Evolutionary conservation across 371 early-diverging fungal species (phyloP).

Genomic region (Rhizopus sp.): DNA sequence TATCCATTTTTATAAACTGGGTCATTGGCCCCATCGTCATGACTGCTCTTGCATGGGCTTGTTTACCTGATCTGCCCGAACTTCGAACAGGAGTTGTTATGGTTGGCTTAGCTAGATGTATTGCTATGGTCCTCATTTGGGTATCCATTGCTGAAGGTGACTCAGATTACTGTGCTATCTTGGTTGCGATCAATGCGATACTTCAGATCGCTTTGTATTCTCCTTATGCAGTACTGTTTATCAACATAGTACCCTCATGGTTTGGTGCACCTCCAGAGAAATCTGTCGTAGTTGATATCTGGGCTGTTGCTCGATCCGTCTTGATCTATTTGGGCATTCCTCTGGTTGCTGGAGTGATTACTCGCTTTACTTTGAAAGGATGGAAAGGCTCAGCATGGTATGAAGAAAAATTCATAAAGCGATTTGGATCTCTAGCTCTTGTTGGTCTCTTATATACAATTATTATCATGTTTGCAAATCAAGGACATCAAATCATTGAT

Average conservation of each 20-base stretch:
- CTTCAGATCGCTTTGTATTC: constrained; percentile 69
- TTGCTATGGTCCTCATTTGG: constrained; percentile 87
- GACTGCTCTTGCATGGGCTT: constrained; percentile 74
- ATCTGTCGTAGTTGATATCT: constrained; percentile 47
- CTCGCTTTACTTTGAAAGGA: constrained; percentile 48
- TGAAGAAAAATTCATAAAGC: constrained; percentile 54
- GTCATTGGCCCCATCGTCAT: constrained; percentile 71
- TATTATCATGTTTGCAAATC: constrained; percentile 75
- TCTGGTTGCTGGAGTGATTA: constrained; percentile 59
- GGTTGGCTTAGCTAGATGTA: constrained; percentile 73
- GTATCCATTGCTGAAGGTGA: constrained; percentile 70
- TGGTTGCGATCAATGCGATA: constrained; percentile 72
- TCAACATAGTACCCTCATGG: constrained; percentile 55
- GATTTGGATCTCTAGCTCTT: constrained; percentile 57
- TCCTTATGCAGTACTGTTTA: constrained; percentile 62
- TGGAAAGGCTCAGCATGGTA: constrained; percentile 54
- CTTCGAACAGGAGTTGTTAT: constrained; percentile 76
- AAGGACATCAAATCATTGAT: constrained; percentile 66
- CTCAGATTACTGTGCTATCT: constrained; percentile 64
- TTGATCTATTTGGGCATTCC: constrained; percentile 76
- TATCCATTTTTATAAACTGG: constrained; percentile 71
- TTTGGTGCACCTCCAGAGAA: constrained; percentile 43
- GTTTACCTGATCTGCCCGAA: constrained; percentile 68
- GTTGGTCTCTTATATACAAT: constrained; percentile 71
- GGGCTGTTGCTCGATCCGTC: constrained; percentile 62